Evolutionary conservation across 225 moss, liverwort and hornwort genomes (phyloP).

Genomic region (Polytrichum commune): DNA sequence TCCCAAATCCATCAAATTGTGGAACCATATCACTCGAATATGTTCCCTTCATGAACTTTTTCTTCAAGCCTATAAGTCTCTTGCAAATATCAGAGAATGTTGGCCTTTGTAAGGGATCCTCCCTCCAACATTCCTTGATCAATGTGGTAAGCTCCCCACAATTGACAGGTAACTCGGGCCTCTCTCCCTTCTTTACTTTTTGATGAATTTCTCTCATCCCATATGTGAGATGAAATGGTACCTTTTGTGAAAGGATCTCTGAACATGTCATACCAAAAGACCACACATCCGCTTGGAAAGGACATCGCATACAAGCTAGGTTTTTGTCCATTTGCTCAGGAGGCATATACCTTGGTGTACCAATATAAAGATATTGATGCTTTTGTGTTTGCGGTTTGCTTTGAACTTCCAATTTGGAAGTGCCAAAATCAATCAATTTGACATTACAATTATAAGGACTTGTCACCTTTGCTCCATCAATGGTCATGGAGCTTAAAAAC

Average conservation of each 20-base stretch:
- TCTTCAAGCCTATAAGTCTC: not conserved
- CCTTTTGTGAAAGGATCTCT: constrained; percentile 22
- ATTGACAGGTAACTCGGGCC: not conserved
- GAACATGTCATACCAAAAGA: constrained; percentile 36
- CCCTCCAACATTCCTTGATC: not conserved
- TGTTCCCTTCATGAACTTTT: not conserved
- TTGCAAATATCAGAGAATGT: not conserved
- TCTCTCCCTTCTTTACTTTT: not conserved
- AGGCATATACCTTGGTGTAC: constrained; percentile 15
- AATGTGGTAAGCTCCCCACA: not conserved
- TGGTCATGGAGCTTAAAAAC: constrained; percentile 7
- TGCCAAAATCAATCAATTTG: constrained; percentile 35
- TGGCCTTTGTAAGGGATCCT: not conserved
- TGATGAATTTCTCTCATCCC: not conserved
- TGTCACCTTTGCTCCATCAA: constrained; percentile 2
- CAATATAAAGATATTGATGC: no score
- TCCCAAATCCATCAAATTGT: not conserved
- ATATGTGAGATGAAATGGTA: constrained; percentile 4
- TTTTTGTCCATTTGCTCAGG: constrained; percentile 12
- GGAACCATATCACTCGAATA: not conserved
- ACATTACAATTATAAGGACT: constrained; percentile 17
- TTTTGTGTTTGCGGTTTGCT: not conserved
- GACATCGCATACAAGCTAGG: not conserved
- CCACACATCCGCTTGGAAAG: constrained; percentile 32
- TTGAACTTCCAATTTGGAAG: constrained; percentile 17